Evolutionary conservation across 2,329 filamentous ascomycete genomes (phyloP).

Genomic region (Calonectria pteridis): DNA sequence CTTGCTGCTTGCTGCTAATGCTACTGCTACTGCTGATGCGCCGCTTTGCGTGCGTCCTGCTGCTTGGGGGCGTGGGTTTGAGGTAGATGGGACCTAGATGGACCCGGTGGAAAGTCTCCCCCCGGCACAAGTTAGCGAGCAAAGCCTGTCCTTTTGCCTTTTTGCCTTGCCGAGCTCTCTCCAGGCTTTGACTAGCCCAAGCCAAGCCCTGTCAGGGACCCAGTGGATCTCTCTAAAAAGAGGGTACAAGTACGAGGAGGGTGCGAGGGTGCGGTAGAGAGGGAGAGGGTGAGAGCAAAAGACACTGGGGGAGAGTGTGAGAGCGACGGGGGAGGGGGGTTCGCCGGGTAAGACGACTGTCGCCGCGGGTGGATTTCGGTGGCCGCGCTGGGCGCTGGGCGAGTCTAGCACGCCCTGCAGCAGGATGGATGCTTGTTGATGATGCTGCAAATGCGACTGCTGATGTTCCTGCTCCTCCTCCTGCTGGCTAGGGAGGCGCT

Average conservation of each 20-base stretch:
- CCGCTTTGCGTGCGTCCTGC: conserved; percentile 16
- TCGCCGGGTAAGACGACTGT: conserved; percentile 1
- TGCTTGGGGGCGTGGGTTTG: conserved; percentile 29
- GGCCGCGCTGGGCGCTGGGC: conserved; percentile 25
- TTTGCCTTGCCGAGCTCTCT: conserved; percentile 11
- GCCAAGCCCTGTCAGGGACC: conserved; percentile 28
- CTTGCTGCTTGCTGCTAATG: conserved; percentile 10
- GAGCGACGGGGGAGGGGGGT: background rate
- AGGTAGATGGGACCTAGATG: conserved; percentile 23
- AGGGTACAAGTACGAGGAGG: conserved; percentile 6
- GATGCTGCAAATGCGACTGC: conserved; percentile 1
- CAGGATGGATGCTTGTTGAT: background rate
- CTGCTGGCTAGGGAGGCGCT: conserved; percentile 4
- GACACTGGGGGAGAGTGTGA: background rate
- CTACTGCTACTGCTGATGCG: background rate
- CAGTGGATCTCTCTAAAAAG: conserved; percentile 14
- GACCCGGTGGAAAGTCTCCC: conserved; percentile 11
- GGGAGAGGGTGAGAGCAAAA: background rate
- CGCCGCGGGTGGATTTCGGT: background rate
- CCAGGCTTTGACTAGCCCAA: conserved; percentile 8
- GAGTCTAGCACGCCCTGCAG: conserved; percentile 3
- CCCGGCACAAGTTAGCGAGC: conserved; percentile 5
- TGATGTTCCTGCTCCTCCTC: background rate
- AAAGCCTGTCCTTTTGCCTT: background rate
- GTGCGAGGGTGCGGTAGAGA: background rate